Percentiles rank a stretch among this genome's conserved stretches.
phyloP scores from a whole-genome alignment of 1,139 yeast species.

The Eremothecium coryli region DNA sequence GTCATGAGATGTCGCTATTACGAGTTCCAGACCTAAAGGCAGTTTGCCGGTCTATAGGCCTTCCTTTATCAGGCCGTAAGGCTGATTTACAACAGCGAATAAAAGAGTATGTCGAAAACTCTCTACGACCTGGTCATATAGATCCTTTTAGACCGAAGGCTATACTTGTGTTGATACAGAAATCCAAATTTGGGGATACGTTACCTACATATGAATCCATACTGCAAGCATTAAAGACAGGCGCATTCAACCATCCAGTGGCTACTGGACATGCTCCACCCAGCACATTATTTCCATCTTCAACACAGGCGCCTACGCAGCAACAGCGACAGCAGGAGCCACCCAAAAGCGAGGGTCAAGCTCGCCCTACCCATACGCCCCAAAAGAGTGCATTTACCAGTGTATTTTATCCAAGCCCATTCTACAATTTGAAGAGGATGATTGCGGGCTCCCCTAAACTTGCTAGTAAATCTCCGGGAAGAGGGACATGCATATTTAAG shows the following conservation, averaged over 20 bases:
- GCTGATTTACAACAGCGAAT: slow-evolving; percentile 43
- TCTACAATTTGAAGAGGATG: slow-evolving; percentile 39
- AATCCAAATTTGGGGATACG: slow-evolving; percentile 32
- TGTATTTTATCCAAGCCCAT: slow-evolving; percentile 32
- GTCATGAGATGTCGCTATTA: slow-evolving; percentile 18
- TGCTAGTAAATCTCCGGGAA: slow-evolving; percentile 33
- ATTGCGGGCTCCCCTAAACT: slow-evolving; percentile 41
- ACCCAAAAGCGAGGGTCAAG: not conserved
- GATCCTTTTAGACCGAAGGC: slow-evolving; percentile 40
- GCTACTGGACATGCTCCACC: slow-evolving; percentile 19
- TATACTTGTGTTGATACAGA: slow-evolving; percentile 36
- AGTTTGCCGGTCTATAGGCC: slow-evolving; percentile 38
- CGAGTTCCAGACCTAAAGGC: slow-evolving; percentile 35
- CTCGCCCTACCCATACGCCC: not conserved
- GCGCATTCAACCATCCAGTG: slow-evolving; percentile 17
- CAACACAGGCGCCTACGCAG: not conserved
- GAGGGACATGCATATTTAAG: slow-evolving; percentile 35
- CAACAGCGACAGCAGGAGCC: not conserved
- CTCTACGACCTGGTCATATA: slow-evolving; percentile 30
- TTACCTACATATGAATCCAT: slow-evolving; percentile 36
- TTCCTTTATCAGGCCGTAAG: slow-evolving; percentile 43
- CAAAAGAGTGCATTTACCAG: not conserved
- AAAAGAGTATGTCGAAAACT: slow-evolving; percentile 32
- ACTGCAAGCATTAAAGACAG: slow-evolving; percentile 18
- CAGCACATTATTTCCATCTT: slow-evolving; percentile 8